Percentiles rank a stretch among this genome's conserved stretches.
Conservation (phyloP, 352 stramenopile species). For the Pythium dissimile region DNA sequence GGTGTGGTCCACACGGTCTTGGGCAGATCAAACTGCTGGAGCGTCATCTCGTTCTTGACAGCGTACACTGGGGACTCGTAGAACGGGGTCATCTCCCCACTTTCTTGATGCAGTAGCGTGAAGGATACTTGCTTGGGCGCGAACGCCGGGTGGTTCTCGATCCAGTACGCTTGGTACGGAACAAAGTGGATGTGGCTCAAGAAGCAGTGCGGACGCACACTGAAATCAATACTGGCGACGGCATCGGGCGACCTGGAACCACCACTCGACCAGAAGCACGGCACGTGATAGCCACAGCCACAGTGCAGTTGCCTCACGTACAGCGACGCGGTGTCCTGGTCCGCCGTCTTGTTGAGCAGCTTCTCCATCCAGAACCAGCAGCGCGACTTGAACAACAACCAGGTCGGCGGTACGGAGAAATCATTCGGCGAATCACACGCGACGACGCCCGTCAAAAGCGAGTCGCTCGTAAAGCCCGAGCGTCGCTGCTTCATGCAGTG, state of each 20-base stretch:
- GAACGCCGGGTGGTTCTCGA: constrained; percentile 12
- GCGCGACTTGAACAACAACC: constrained; percentile 21
- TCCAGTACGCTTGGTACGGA: constrained; percentile 22
- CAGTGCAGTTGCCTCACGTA: constrained; percentile 23
- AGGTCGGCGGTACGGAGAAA: constrained; percentile 18
- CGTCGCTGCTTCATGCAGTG: constrained; percentile 12
- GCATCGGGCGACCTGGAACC: constrained; percentile 7
- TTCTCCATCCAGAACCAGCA: constrained; percentile 28
- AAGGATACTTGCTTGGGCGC: constrained; percentile 15
- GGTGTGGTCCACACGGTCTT: constrained; percentile 9
- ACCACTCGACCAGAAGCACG: constrained; percentile 21
- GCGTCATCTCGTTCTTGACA: constrained; percentile 20
- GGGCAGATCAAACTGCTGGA: constrained; percentile 19
- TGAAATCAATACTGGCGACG: constrained; percentile 7
- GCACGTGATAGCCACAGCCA: constrained; percentile 21
- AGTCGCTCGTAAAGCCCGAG: constrained; percentile 10
- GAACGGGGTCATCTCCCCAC: not conserved
- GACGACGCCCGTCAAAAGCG: constrained; percentile 16
- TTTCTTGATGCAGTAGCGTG: constrained; percentile 7
- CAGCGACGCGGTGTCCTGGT: constrained; percentile 12
- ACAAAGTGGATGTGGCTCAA: constrained; percentile 14
- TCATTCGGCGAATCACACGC: constrained; percentile 9
- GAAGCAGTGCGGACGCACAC: constrained; percentile 10
- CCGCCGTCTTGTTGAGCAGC: constrained; percentile 16
- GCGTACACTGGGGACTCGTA: constrained; percentile 14